Evolutionary conservation across 2,329 filamentous ascomycete genomes (phyloP).

Genomic region (Fusarium napiforme): DNA sequence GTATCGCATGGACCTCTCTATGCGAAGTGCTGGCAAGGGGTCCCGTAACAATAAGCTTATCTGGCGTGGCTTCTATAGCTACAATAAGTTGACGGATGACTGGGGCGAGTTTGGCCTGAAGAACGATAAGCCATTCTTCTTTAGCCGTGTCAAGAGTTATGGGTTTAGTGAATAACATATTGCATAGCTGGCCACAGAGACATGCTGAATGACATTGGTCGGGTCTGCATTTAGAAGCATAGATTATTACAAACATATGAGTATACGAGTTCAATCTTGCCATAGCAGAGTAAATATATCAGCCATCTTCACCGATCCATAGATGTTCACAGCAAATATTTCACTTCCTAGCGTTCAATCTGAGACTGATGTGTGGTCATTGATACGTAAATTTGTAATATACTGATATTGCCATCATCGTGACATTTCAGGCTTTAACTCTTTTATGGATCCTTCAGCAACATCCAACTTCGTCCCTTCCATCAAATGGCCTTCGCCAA

Average conservation of each 20-base stretch:
- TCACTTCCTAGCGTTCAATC: not conserved
- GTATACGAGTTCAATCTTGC: not conserved
- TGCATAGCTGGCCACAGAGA: not conserved
- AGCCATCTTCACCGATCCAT: not conserved
- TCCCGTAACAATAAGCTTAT: slow-evolving; percentile 85
- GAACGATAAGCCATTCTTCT: slow-evolving; percentile 74
- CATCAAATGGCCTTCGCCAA: not conserved
- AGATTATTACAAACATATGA: not conserved
- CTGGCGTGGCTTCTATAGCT: slow-evolving; percentile 93
- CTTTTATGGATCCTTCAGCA: slow-evolving; percentile 6
- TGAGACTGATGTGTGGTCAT: not conserved
- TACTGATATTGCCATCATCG: slow-evolving; percentile 6
- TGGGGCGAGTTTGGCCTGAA: slow-evolving; percentile 81
- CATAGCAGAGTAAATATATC: not conserved
- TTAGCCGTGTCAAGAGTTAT: slow-evolving; percentile 73
- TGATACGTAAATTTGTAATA: slow-evolving; percentile 17
- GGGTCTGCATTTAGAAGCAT: not conserved
- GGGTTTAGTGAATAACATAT: slow-evolving; percentile 55
- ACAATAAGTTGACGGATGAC: slow-evolving; percentile 89
- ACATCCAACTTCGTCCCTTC: slow-evolving; percentile 6
- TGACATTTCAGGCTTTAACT: slow-evolving; percentile 5
- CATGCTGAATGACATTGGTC: not conserved
- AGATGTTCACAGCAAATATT: too few species aligned
- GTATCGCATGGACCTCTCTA: slow-evolving; percentile 81
- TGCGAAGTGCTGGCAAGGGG: slow-evolving; percentile 72